These are phyloP conservation scores for Mycena polygramma DNA, from an alignment of 768 basidiomycete species.

Conservation along the genomic window DNA sequence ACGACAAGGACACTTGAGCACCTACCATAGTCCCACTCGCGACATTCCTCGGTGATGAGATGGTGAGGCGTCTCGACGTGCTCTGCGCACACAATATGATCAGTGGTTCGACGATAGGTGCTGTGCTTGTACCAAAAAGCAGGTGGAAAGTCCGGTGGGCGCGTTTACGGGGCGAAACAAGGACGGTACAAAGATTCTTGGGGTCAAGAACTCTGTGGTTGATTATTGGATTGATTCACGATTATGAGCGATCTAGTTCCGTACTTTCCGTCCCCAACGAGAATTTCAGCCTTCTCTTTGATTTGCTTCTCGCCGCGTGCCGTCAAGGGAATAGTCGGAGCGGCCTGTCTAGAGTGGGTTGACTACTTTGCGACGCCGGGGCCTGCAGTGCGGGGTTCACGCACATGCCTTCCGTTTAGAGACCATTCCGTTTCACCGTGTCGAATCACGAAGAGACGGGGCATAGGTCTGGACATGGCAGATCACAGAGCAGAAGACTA, in stretches of 20 bases:
- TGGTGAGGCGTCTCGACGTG: constrained; percentile 64
- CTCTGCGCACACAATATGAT: constrained; percentile 22
- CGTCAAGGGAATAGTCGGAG: constrained; percentile 91
- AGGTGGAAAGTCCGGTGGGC: constrained; percentile 90
- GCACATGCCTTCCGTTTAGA: constrained; percentile 68
- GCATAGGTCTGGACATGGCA: constrained; percentile 54
- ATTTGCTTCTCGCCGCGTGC: constrained; percentile 79
- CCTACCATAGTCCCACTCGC: constrained; percentile 89
- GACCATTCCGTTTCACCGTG: constrained; percentile 97
- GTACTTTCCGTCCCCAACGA: constrained; percentile 84
- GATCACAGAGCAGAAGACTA: neutral
- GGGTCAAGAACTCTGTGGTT: constrained; percentile 81
- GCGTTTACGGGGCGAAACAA: constrained; percentile 90
- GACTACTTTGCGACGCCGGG: neutral
- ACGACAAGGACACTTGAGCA: neutral
- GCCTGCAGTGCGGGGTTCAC: neutral
- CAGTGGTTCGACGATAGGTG: neutral
- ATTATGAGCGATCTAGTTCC: constrained; percentile 46
- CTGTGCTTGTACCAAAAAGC: constrained; percentile 60
- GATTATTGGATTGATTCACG: constrained; percentile 2
- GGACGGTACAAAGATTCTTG: constrained; percentile 76
- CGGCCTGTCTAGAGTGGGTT: constrained; percentile 77
- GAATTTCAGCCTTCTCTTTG: constrained; percentile 67
- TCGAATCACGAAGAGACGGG: constrained; percentile 83
- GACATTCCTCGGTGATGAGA: constrained; percentile 71